Evolutionary conservation across 495 filamentous ascomycete genomes (phyloP).

Genomic region (Xylaria nigripes): DNA sequence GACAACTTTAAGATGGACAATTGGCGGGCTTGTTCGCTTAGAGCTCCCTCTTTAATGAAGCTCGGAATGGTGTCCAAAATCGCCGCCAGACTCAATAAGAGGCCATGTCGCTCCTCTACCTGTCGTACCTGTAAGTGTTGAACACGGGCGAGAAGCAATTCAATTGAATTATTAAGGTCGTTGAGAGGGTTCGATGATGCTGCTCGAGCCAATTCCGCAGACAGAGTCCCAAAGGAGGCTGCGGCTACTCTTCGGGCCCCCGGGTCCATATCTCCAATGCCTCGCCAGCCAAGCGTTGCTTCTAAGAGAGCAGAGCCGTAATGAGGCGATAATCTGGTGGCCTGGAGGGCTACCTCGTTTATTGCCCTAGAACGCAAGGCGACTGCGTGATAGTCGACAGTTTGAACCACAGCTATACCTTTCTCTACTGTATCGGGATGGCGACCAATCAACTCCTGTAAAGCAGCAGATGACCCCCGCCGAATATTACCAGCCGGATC

Average conservation of each 20-base stretch:
- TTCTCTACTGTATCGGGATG: conserved; percentile 75
- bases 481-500: conserved; percentile 91
- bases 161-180: conserved; percentile 21
- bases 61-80: conserved; percentile 33
- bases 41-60: conserved; percentile 6
- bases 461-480: conserved; percentile 80
- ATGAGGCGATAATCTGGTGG: conserved; percentile 50
- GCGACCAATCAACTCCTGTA: conserved; percentile 89
- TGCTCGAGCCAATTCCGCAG: conserved; percentile 28
- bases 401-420: conserved; percentile 78
- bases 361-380: conserved; percentile 78
- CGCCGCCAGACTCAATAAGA: conserved; percentile 52
- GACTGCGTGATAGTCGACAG: conserved; percentile 88
- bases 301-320: conserved; percentile 67
- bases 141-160: conserved; percentile 36
- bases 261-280: conserved; percentile 67
- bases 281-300: conserved; percentile 78
- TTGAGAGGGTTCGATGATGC: conserved; percentile 15
- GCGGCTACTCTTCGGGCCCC: conserved; percentile 66
- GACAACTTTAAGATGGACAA: conserved; percentile 13
- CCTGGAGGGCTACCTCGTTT: conserved; percentile 59
- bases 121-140: conserved; percentile 46
- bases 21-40: conserved; percentile 1
- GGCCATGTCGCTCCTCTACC: conserved; percentile 60
- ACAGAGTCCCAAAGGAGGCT: conserved; percentile 54